Evolutionary conservation across 257 asterid genomes (phyloP), one percentile per base, ranked within the genome.

Genomic region (Paraleonurus japonicus): DNA sequence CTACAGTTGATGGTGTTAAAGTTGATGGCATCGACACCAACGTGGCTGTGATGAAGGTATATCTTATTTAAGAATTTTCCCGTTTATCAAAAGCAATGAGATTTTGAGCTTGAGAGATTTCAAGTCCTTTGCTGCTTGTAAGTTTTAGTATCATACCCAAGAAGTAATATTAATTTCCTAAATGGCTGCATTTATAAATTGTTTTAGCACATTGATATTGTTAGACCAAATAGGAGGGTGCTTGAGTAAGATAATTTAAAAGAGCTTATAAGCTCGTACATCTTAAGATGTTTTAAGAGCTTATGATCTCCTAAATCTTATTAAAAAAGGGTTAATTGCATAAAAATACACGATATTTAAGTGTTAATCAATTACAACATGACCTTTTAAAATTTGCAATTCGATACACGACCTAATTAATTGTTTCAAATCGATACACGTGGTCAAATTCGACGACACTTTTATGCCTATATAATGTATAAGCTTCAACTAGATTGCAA

Each of bases 41-140:
- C 75, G 72, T 94, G 83, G 97, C 97, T 60, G 96, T 94, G 70
- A 94, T 88, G 96, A 86, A 87, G 97, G 98, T 93, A 86, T 51
- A 69, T 4, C 47, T 71, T 55, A 35, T 61, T 50, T 78, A 65
- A 35, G 6, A 39, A 16, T 66, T 23, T 48, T 59, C 33, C 55
- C n/a, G 35, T 3, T 23, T 41, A 7, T 51, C 70, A 13, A 64
- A 27, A 59, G 22, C 73, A 50, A 53, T 32, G 53, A 68, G 61
- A 65, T 43, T 65, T 19, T 51, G 68, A 70, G 68, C 47, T 67
- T 61, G 41, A 48, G 41, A 69, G 45, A 53, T 55, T 24, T 4
- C 32, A 50, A 54, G 74, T 50, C 27, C 61, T 37, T 71, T 75
- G 43, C 24, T 58, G 61, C 70, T 50, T n/a, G 12, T 41, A 22